Evolutionary conservation across 1,284 basidiomycete genomes (phyloP), one percentile per base, ranked within the genome.

Genomic region (Stygiomarasmius scandens): DNA sequence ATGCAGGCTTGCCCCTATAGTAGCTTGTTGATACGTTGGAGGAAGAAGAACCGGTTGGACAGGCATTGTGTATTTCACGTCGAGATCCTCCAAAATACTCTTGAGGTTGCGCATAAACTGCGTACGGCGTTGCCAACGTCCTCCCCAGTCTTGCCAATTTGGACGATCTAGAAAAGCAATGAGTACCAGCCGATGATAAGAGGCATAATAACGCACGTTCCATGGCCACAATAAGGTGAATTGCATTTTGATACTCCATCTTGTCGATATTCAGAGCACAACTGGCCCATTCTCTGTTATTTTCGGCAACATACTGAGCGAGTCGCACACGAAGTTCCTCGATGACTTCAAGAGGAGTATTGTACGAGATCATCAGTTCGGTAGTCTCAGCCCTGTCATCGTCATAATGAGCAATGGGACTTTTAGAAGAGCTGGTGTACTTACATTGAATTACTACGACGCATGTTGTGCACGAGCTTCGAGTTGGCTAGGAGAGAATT

Each of bases 61-160:
- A 44, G 90, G 90, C 74, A 88, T 76, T 0, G 77, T 81, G 69
- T 92, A 92, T 29, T 75, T 76, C 59, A 92, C 74, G 65, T 90
- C 86, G 54, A 92, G 80, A 32, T 89, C 87, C 69, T 92, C 89
- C 50, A 91, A 74, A 16, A 85, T 69, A 3, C 73, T 78, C 71
- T 90, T 91, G 55, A 92, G 76, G 64, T 87, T 72, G 53, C 86
- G 81, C 87, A 92, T 90, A 69, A 91, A 89, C 25, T 71, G 75
- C 11, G 82, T 91, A 60, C 88, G 84, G 46, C 88, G 82, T 10
- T 74, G 76, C 88, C 87, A 93, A 56, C 91, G 80, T 12, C 83
- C 89, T 53, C 89, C 90, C 91, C 92, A 93, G 64, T 93, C 90
- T 69, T 93, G 92, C 91, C 91, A 93, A 68, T 92, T 92, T 41